A percentile compares a stretch with the other conserved stretches of the same genome.
These are phyloP conservation scores for Candolleomyces eurysporus DNA, from an alignment of 768 basidiomycete species.

Conservation along the genomic window DNA sequence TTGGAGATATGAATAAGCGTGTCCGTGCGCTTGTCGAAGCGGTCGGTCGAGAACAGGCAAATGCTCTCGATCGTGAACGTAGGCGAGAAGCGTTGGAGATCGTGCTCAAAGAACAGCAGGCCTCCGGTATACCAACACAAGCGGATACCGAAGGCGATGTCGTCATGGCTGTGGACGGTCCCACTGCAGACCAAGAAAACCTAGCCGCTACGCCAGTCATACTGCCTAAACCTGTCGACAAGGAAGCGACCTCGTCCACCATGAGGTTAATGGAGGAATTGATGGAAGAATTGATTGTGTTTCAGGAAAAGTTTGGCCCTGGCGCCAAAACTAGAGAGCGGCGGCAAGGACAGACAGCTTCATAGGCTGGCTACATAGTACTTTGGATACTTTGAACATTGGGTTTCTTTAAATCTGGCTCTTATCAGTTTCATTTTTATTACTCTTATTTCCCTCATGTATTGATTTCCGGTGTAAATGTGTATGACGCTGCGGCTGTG, in stretches of 20 bases:
- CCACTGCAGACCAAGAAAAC: conserved; percentile 31
- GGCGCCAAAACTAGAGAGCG: conserved; percentile 50
- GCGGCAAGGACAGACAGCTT: conserved; percentile 28
- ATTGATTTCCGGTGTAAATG: background rate
- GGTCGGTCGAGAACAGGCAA: conserved; percentile 87
- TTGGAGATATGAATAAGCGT: conserved; percentile 97
- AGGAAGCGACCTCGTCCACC: conserved; percentile 31
- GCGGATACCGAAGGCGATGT: background rate
- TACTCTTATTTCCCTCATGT: background rate
- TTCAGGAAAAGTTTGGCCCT: conserved; percentile 83
- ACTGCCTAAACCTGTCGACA: conserved; percentile 10
- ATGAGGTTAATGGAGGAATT: conserved; percentile 90
- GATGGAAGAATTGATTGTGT: conserved; percentile 84
- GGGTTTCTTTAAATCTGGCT: background rate
- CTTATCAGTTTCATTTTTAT: background rate
- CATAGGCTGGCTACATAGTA: conserved; percentile 1
- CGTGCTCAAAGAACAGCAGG: conserved; percentile 39
- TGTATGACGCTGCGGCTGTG: background rate
- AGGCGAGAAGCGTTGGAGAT: conserved; percentile 66
- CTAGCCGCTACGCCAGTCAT: background rate
- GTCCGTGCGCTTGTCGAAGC: conserved; percentile 88
- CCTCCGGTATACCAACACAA: background rate
- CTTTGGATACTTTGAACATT: conserved; percentile 1
- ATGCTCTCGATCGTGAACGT: conserved; percentile 66
- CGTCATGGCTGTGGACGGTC: conserved; percentile 18